These are phyloP conservation scores for Podaxis sp. DNA, from an alignment of 768 basidiomycete species.

Conservation along the genomic window DNA sequence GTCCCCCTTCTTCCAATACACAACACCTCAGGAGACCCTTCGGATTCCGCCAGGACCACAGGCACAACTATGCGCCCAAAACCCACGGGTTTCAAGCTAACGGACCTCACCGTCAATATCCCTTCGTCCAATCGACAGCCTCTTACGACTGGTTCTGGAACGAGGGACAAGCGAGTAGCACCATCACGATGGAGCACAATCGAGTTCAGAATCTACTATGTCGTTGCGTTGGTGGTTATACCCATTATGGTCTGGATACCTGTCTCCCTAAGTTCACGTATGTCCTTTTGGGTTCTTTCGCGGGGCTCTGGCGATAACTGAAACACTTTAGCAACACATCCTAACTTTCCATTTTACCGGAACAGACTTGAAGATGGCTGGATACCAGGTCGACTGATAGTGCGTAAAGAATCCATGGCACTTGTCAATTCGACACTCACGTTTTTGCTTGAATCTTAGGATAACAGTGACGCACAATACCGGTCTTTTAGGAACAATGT, in stretches of 20 bases:
- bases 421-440: not conserved
- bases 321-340: constrained; percentile 56
- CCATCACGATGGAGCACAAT: constrained; percentile 72
- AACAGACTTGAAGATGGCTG: constrained; percentile 69
- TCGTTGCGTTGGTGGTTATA: constrained; percentile 58
- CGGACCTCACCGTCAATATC: constrained; percentile 15
- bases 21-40: not conserved
- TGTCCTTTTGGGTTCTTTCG: constrained; percentile 31
- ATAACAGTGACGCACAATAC: constrained; percentile 92
- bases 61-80: not conserved
- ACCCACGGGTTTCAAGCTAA: constrained; percentile 1
- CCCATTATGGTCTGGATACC: constrained; percentile 80
- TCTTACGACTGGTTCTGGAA: not conserved
- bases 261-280: constrained; percentile 70
- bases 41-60: not conserved
- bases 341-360: constrained; percentile 68
- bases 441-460: constrained; percentile 44
- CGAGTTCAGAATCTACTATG: constrained; percentile 80
- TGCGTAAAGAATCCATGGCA: constrained; percentile 38
- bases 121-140: constrained; percentile 8
- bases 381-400: constrained; percentile 78
- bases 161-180: constrained; percentile 25
- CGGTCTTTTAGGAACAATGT: constrained; percentile 83
- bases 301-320: constrained; percentile 7
- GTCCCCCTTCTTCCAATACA: constrained; percentile 13